Evolutionary conservation across 2,329 filamentous ascomycete species (phyloP).

Genomic region (Hypoxylon sp.): DNA sequence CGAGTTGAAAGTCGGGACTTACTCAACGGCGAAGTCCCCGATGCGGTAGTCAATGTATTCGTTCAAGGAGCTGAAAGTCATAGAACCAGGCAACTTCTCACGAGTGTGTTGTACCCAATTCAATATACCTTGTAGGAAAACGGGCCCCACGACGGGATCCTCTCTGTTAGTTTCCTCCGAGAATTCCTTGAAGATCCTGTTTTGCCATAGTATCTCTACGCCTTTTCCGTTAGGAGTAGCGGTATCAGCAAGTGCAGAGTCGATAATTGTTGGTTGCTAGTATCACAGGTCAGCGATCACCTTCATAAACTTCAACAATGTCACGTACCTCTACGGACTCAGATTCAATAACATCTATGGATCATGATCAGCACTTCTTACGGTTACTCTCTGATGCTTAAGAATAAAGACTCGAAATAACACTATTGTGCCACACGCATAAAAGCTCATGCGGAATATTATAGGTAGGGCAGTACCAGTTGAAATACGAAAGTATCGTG

Average conservation of each 20-base stretch:
- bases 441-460: neutral
- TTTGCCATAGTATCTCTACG: slow-evolving; percentile 19
- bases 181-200: slow-evolving; percentile 27
- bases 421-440: neutral
- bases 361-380: neutral
- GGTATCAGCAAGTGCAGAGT: slow-evolving; percentile 24
- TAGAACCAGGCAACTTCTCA: slow-evolving; percentile 10
- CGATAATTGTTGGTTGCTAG: slow-evolving; percentile 25
- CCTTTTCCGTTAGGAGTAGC: slow-evolving; percentile 3
- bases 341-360: slow-evolving; percentile 25
- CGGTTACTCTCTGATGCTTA: neutral
- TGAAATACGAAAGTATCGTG: neutral
- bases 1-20: neutral
- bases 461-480: neutral
- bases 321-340: slow-evolving; percentile 20
- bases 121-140: slow-evolving; percentile 18
- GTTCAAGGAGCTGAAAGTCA: slow-evolving; percentile 20
- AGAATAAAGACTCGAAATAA: neutral
- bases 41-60: slow-evolving; percentile 27
- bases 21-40: slow-evolving; percentile 25
- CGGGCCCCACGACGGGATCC: slow-evolving; percentile 22
- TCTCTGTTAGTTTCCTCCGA: slow-evolving; percentile 13
- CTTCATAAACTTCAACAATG: neutral
- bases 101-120: slow-evolving; percentile 27
- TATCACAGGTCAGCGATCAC: neutral